A percentile compares a stretch with the other conserved stretches of the same genome.
Conservation (phyloP, 164 flowering plant species). For the Dillenia turbinata region DNA sequence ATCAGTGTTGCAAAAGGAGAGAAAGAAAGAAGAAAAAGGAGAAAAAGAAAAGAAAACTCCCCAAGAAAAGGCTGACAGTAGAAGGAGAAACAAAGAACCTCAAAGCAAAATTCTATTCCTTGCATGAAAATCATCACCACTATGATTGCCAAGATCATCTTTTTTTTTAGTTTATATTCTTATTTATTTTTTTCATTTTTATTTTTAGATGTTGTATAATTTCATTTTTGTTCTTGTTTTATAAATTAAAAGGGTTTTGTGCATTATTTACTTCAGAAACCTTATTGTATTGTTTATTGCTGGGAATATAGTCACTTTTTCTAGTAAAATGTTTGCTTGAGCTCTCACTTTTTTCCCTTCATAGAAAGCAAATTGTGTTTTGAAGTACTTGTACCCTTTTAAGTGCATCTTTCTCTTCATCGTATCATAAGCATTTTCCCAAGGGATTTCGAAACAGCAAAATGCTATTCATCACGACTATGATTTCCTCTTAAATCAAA, state of each 20-base stretch:
- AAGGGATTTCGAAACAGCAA: too few species aligned
- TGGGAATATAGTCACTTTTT: slow-evolving; percentile 3
- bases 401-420: background rate
- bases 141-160: slow-evolving; percentile 41
- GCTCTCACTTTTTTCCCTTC: slow-evolving; percentile 3
- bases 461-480: too few species aligned
- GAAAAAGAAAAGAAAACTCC: slow-evolving; percentile 7
- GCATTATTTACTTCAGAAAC: slow-evolving; percentile 19
- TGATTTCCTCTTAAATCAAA: too few species aligned
- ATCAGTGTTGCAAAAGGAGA: slow-evolving; percentile 29
- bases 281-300: slow-evolving; percentile 16
- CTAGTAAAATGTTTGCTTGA: background rate
- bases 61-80: slow-evolving; percentile 39
- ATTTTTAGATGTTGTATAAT: slow-evolving; percentile 4
- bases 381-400: background rate
- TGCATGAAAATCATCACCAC: slow-evolving; percentile 61
- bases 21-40: slow-evolving; percentile 13
- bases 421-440: background rate
- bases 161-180: slow-evolving; percentile 18
- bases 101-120: slow-evolving; percentile 21
- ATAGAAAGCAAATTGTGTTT: slow-evolving; percentile 7
- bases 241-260: slow-evolving; percentile 26
- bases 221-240: slow-evolving; percentile 6
- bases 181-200: slow-evolving; percentile 16
- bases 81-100: slow-evolving; percentile 38